These are phyloP conservation scores for Fusarium redolens DNA, from an alignment of 2,329 filamentous ascomycete species.

Conservation along the genomic window DNA sequence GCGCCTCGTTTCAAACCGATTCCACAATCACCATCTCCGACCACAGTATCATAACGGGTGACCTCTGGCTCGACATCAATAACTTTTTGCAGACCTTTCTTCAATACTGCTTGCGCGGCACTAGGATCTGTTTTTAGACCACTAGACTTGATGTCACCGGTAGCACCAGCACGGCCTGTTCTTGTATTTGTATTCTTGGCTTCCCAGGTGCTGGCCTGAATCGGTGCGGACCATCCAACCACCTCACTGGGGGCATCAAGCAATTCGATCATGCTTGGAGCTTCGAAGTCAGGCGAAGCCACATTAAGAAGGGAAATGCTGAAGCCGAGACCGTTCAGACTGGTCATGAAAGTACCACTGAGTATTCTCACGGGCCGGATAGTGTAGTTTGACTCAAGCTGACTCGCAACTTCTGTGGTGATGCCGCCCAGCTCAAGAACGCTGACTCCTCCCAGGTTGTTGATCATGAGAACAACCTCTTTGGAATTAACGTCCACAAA, in stretches of 20 bases:
- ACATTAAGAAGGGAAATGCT: conserved; percentile 77
- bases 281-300: conserved; percentile 66
- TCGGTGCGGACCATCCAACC: conserved; percentile 75
- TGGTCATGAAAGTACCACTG: conserved; percentile 81
- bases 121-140: conserved; percentile 65
- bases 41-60: conserved; percentile 81
- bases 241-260: conserved; percentile 77
- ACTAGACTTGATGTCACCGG: conserved; percentile 55
- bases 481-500: conserved; percentile 72
- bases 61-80: conserved; percentile 77
- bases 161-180: conserved; percentile 51
- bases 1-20: conserved; percentile 87
- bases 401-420: conserved; percentile 73
- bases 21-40: conserved; percentile 92
- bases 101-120: conserved; percentile 63
- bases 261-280: conserved; percentile 73
- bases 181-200: conserved; percentile 61
- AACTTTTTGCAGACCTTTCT: conserved; percentile 68
- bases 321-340: conserved; percentile 80
- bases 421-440: conserved; percentile 79
- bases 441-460: conserved; percentile 81
- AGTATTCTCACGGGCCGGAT: conserved; percentile 74
- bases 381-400: conserved; percentile 67
- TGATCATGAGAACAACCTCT: conserved; percentile 77
- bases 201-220: conserved; percentile 73